phyloP scores from a whole-genome alignment of 2,329 filamentous ascomycete genomes.

The Cladosporium sp. region DNA sequence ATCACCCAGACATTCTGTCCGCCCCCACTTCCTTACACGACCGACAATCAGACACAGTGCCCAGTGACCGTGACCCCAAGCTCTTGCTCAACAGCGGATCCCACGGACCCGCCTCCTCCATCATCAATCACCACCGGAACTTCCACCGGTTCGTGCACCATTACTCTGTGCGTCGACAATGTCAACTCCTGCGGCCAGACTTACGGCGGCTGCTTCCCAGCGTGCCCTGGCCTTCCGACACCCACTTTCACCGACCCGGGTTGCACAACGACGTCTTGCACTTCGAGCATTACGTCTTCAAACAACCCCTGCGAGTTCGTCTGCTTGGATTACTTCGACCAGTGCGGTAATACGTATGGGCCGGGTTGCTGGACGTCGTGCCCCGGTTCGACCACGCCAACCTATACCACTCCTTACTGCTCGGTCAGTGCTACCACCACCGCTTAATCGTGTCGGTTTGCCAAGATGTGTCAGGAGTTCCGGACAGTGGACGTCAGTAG shows the following conservation, averaged over 20 bases:
- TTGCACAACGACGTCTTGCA: conserved; percentile 10
- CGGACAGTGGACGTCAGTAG: too few relatives aligned
- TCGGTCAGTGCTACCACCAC: background rate
- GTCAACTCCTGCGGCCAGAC: conserved; percentile 20
- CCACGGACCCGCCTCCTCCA: background rate
- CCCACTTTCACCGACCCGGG: conserved; percentile 19
- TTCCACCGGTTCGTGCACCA: background rate
- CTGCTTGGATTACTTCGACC: conserved; percentile 16
- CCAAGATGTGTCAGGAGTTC: too few relatives aligned
- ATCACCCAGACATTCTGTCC: background rate
- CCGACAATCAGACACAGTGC: background rate
- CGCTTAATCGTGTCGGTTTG: background rate
- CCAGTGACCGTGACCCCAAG: background rate
- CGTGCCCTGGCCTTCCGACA: conserved; percentile 16
- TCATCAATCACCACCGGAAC: background rate
- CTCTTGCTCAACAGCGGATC: background rate
- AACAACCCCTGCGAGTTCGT: conserved; percentile 8
- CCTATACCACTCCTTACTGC: conserved; percentile 14
- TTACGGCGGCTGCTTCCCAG: conserved; percentile 22
- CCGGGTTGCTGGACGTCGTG: conserved; percentile 18
- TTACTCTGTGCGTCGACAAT: conserved; percentile 20
- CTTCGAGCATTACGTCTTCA: background rate
- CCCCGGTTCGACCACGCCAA: conserved; percentile 10
- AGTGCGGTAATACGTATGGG: conserved; percentile 19
- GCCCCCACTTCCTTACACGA: background rate